These are phyloP conservation scores for Ophiostoma australiae DNA, from an alignment of 2,329 filamentous ascomycete species.

Conservation along the genomic window DNA sequence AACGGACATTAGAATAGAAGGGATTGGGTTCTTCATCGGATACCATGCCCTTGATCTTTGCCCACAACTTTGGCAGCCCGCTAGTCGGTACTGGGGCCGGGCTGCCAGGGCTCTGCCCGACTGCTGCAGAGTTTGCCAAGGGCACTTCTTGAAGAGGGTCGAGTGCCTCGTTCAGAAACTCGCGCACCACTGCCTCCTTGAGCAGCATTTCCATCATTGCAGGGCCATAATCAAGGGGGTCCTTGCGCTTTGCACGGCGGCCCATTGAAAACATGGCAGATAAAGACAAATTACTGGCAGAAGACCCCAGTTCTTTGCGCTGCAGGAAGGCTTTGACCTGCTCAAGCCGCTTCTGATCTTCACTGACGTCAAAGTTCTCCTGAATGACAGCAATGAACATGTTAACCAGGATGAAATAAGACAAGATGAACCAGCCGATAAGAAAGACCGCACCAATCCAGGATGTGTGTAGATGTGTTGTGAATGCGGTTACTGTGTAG, in stretches of 20 bases:
- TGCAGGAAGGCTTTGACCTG: slow-evolving; percentile 94
- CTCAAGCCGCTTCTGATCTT: slow-evolving; percentile 94
- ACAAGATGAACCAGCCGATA: slow-evolving; percentile 90
- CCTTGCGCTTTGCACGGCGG: slow-evolving; percentile 58
- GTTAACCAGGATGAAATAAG: slow-evolving; percentile 93
- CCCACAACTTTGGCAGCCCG: slow-evolving; percentile 44
- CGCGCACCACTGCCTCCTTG: slow-evolving; percentile 90
- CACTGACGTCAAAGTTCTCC: slow-evolving; percentile 97
- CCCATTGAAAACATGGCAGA: slow-evolving; percentile 64
- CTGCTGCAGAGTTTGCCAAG: background rate
- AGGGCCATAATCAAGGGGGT: slow-evolving; percentile 86
- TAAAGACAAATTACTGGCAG: slow-evolving; percentile 69
- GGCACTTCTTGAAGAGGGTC: slow-evolving; percentile 39
- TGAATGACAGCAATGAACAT: slow-evolving; percentile 99
- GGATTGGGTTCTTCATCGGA: slow-evolving; percentile 78
- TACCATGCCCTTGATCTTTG: slow-evolving; percentile 51
- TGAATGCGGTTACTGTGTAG: slow-evolving; percentile 72
- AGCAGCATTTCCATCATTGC: slow-evolving; percentile 93
- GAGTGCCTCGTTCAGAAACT: slow-evolving; percentile 79
- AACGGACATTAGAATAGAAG: slow-evolving; percentile 73
- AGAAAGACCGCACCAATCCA: slow-evolving; percentile 92
- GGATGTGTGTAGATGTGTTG: slow-evolving; percentile 61
- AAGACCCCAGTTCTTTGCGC: slow-evolving; percentile 74
- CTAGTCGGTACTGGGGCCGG: background rate
- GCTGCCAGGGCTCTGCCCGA: background rate